Evolutionary conservation across 805 yeast genomes (phyloP), one percentile per base, ranked within the genome.

Genomic region (Metschnikowia borealis): DNA sequence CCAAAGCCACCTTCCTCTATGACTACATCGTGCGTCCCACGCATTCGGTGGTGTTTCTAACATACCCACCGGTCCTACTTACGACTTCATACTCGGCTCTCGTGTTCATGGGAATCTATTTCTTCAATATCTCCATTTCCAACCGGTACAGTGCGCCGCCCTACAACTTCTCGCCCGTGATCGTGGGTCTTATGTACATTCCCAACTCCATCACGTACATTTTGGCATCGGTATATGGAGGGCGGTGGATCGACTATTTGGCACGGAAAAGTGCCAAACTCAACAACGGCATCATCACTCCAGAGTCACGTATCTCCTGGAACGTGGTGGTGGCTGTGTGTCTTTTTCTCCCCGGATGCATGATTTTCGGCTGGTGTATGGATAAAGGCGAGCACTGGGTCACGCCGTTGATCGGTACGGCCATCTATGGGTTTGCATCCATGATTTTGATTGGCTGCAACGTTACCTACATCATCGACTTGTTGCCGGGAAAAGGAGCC

Each of bases 401-500:
- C 1, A 75, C 83, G 3, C 96, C 96, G 0, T 71, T 89, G 57
- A 73, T 89, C 10, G 96, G 96, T 0, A 85, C 94, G 4, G 88
- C 91, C 0, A 51, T 87, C 6, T 87, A 84, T 65, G 96, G 96
- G 0, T 82, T 85, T 62, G 87, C 92, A 0, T 82, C 88, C 33
- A 86, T 89, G 94, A 80, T 88, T 67, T 81, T 87, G 3, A 87
- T 88, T 57, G 94, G 95, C 3, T 81, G 88, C 7, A 85, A 89
- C 0, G 80, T 85, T 2, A 88, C 96, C 0, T 89, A 88, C 61
- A 69, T 89, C 50, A 90, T 89, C 1, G 96, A 89, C 61, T 81
- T 89, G 1, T 73, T 89, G 41, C 96, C 96, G 0, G 95, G 96
- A 0, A 77, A 84, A 59, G 95, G 96, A 38, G 91, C 96, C 13